Evolutionary conservation across 2,329 filamentous ascomycete species (phyloP), one percentile per base, ranked within the genome.

Genomic region (Neospermospora avenae): DNA sequence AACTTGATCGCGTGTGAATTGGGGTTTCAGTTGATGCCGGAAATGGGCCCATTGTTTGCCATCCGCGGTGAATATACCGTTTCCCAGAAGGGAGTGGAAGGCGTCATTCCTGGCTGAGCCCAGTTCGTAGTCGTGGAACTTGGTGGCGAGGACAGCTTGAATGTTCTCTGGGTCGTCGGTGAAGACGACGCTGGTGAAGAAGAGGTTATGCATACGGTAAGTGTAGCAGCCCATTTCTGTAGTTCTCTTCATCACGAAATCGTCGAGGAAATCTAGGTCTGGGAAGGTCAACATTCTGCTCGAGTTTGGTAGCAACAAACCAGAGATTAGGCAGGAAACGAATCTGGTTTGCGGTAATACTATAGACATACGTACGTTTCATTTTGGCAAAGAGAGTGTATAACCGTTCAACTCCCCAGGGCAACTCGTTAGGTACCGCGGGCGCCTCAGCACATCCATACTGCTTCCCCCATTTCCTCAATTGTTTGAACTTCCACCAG

Each of bases 1-100:
- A 28, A 72, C 69, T 53, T 72, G 72, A 28, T 71, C 69, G 6
- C 68, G 64, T 2, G 66, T 65, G 54, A 77, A 77, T 57, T 76
- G 74, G 16, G 74, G 73, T 16, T 72, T 70, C 4, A 77, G 68
- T 24, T 76, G 69, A 22, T 72, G 70, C 7, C 75, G 69, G 8
- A 73, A 76, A 52, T 73, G 74, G 41, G 70, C 68, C 75, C 75
- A 77, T 6, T 66, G 64, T 37, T 68, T 62, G 0, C 74, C 74
- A 31, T 77, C 75, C 46, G 75, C 71, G 2, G 74, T 76, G 64
- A 77, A 77, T 44, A 77, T 76, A 16, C 75, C 75, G 20, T 73
- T 68, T 4, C 75, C 75, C 7, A 77, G 64, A 0, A 68, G 7
- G 4, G 63, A 59, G 20, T 62, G 61, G 16, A 75, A 73, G 24